Base-by-base conservation (phyloP, 306 rosid genomes). In the Pyrus pyrifolia region DNA sequence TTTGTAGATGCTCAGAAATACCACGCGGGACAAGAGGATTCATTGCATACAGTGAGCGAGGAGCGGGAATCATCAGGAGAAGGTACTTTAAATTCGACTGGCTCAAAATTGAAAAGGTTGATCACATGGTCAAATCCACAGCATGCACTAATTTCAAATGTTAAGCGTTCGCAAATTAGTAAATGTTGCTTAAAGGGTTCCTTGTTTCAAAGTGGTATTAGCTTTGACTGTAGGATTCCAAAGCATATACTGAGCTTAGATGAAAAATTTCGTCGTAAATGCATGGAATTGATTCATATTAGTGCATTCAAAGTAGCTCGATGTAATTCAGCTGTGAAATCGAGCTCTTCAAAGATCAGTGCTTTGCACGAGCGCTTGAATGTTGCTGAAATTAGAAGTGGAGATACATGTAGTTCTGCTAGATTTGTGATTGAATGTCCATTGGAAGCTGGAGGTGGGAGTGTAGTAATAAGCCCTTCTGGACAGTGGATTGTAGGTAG, bases 201-300 rank as follows among this genome's bases (percentile, higher is more conserved):
- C 6, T 75, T 86, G 71, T 80, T 84, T 67, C 88, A 81, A n/a
- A 69, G 73, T 62, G 86, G 75, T 71, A 57, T 77, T 79, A 89
- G 89, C 73, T 51, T 89, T 15, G 96, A 86, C 77, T 65, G 68
- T 58, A 85, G 89, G 82, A 89, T 96, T 76, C 96, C 97, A 11
- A 96, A 87, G 87, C 89, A 82, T 80, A 74, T 96, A 89, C 90
- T 88, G 77, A 91, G 91, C 38, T 76, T 83, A 46, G 97, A 96
- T 44, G 99, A 96, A 86, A 96, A 86, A 60, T 88, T 91, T 84
- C 83, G 88, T 64, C 97, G 90, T 22, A 91, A 88, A 59, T 96
- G 96, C 88, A 77, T 96, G 42, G 96, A 91, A 80, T 81, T 85
- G 71, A 84, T 96, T 79, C 89, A 91, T 74, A 82, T 77, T 31